Conservation (phyloP, 164 flowering plant genomes). For the Taxillus chinensis region DNA sequence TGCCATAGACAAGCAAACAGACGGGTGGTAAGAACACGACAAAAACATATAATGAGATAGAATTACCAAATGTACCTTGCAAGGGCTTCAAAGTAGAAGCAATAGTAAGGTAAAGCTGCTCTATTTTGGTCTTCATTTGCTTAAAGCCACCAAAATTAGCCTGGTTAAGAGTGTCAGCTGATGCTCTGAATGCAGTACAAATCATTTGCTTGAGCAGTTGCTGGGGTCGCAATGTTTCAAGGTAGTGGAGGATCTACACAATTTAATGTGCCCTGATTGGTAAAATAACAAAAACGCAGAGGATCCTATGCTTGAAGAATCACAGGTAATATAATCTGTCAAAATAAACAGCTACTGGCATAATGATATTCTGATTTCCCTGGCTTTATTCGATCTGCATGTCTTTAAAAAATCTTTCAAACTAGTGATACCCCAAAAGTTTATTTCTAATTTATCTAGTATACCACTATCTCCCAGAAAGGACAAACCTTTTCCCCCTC, state of each 20-base stretch:
- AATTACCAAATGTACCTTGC: conserved; percentile 39
- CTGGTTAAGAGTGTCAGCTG: conserved; percentile 67
- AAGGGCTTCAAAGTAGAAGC: conserved; percentile 55
- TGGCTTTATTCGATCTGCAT: too few species aligned
- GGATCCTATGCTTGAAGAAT: neutral
- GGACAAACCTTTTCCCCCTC: conserved; percentile 88
- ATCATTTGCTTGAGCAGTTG: conserved; percentile 94
- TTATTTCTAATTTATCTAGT: too few species aligned
- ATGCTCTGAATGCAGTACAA: conserved; percentile 84
- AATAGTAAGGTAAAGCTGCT: conserved; percentile 64
- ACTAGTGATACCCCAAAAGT: too few species aligned
- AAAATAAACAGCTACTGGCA: neutral
- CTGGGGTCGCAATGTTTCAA: conserved; percentile 78
- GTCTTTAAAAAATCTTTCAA: too few species aligned
- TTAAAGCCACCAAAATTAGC: conserved; percentile 60
- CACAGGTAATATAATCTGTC: neutral
- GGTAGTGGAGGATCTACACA: conserved; percentile 76
- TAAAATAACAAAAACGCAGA: neutral
- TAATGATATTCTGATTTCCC: too few species aligned
- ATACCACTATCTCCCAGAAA: neutral
- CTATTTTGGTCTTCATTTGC: conserved; percentile 62
- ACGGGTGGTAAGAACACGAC: neutral
- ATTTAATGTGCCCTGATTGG: neutral
- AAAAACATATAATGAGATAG: conserved; percentile 1
- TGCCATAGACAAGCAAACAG: conserved; percentile 9